These are phyloP conservation scores for Cryptosporidium felis DNA, from an alignment of 169 alveolate genomes.

Conservation along the genomic window DNA sequence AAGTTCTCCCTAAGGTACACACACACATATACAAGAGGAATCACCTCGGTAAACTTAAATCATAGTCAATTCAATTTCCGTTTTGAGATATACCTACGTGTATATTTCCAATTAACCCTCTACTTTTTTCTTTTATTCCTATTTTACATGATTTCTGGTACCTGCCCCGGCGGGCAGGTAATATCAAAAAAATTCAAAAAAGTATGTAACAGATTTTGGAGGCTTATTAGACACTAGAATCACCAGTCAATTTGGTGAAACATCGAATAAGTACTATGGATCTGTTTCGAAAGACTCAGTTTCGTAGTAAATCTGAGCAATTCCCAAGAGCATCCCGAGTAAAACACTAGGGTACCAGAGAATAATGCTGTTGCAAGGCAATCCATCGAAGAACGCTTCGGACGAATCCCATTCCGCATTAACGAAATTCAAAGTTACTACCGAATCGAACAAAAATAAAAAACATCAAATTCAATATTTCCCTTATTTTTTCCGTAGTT, in stretches of 20 bases:
- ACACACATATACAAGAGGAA: no score
- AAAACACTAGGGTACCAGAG: no score
- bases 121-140: not conserved
- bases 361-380: no score
- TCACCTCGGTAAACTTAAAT: no score
- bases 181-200: not conserved
- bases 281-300: not conserved
- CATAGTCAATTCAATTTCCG: no score
- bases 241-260: not conserved
- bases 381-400: no score
- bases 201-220: slow-evolving; percentile 57
- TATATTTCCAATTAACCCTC: no score
- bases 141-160: slow-evolving; percentile 30
- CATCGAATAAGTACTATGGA: slow-evolving; percentile 59
- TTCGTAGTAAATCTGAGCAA: slow-evolving; percentile 17
- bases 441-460: not conserved
- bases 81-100: no score
- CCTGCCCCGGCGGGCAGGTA: slow-evolving; percentile 1
- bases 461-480: no score
- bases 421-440: not conserved
- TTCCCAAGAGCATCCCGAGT: no score
- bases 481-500: not conserved
- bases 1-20: no score
- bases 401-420: no score
- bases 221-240: slow-evolving; percentile 8